A percentile compares a stretch with the other conserved stretches of the same genome.
phyloP scores from a whole-genome alignment of 305 asterid species.

The Fraxinus sp. region DNA sequence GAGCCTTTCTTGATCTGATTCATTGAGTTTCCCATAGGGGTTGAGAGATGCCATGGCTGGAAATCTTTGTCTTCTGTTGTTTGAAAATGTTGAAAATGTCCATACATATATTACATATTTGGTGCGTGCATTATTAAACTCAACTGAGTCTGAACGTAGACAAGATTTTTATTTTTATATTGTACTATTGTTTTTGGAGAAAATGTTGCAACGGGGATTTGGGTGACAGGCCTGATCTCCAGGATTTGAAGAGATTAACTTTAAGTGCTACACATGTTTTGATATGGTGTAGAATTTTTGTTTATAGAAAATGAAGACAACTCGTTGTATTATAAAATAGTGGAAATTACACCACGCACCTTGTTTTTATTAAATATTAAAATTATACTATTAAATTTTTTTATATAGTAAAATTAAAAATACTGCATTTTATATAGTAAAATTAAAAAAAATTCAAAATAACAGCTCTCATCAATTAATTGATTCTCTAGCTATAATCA shows the following conservation, averaged over 20 bases:
- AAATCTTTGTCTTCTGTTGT: not conserved
- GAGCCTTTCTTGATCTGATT: conserved; percentile 40
- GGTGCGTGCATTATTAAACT: not conserved
- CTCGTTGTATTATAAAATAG: not conserved
- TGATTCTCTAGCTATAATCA: not conserved
- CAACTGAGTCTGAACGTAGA: not conserved
- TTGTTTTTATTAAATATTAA: not conserved
- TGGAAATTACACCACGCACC: not conserved
- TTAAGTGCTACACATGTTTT: not conserved
- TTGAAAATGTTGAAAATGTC: not conserved
- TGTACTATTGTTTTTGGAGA: not conserved
- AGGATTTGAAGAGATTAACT: not conserved
- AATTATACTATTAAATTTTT: not conserved
- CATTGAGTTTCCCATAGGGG: conserved; percentile 27
- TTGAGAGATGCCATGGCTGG: conserved; percentile 21
- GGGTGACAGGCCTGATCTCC: not conserved
- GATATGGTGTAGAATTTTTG: not conserved
- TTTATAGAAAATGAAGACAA: not conserved
- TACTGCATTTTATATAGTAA: too few relatives aligned
- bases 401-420: not conserved
- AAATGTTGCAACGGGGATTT: not conserved
- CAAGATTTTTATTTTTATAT: not conserved
- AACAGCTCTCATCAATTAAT: not conserved
- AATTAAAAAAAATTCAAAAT: not conserved
- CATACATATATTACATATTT: not conserved